These are phyloP conservation scores for Nyctanthes arbortristis DNA, from an alignment of 257 asterid species.

Conservation along the genomic window DNA sequence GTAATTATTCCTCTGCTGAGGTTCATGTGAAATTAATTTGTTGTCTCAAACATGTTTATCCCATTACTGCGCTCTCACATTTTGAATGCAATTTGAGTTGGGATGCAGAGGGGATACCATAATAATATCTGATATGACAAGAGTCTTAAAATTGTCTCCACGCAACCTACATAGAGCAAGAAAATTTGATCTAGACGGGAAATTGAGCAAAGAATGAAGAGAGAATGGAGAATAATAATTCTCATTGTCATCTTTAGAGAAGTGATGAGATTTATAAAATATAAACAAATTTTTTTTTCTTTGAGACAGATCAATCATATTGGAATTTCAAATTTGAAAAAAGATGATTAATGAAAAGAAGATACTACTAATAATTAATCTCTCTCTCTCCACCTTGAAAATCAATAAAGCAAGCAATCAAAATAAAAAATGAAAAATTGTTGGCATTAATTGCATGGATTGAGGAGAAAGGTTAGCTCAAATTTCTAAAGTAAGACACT, in stretches of 20 bases:
- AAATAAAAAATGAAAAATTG: no score
- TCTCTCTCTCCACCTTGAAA: not conserved
- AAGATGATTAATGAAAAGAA: not conserved
- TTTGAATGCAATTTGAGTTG: not conserved
- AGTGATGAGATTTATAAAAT: no score
- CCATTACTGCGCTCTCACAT: not conserved
- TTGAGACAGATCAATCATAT: no score
- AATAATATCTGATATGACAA: not conserved
- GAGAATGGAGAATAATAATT: no score
- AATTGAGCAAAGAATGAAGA: no score
- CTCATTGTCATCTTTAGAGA: no score
- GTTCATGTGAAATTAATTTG: not conserved
- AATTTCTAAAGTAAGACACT: slow-evolving; percentile 9
- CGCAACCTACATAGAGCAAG: no score
- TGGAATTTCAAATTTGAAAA: slow-evolving; percentile 21
- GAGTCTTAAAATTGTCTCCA: no score
- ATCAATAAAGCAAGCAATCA: slow-evolving; percentile 23
- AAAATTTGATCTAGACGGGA: no score
- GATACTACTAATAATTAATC: no score
- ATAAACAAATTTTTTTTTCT: no score
- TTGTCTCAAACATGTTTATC: not conserved
- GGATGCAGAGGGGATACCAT: no score
- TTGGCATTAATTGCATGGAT: slow-evolving; percentile 28
- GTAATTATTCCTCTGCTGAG: not conserved
- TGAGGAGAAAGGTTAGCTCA: slow-evolving; percentile 27